phyloP scores from a whole-genome alignment of 371 early-diverging fungal genomes.

The Lichtheimia ornata region DNA sequence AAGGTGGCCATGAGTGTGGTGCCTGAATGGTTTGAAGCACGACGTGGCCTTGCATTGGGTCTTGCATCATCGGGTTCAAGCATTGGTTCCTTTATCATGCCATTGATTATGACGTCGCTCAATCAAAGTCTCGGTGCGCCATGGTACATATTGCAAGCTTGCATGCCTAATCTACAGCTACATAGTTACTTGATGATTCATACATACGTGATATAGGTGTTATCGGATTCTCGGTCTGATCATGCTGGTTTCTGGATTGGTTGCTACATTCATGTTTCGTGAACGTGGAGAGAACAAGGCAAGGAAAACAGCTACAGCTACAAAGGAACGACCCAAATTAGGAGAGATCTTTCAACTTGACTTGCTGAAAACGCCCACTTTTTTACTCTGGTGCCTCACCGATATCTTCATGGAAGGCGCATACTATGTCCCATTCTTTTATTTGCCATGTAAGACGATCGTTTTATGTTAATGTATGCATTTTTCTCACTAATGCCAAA shows the following conservation, averaged over 20 bases:
- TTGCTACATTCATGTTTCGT: constrained; percentile 31
- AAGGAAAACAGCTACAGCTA: neutral
- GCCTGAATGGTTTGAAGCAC: constrained; percentile 68
- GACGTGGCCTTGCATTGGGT: constrained; percentile 70
- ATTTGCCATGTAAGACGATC: constrained; percentile 30
- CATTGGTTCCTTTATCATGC: constrained; percentile 68
- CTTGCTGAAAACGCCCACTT: constrained; percentile 33
- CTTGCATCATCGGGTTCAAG: constrained; percentile 72
- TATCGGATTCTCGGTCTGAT: constrained; percentile 48
- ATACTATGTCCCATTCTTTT: constrained; percentile 57
- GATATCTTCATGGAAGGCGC: constrained; percentile 37
- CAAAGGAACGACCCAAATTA: constrained; percentile 5
- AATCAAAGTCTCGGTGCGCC: constrained; percentile 48
- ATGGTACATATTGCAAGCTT: constrained; percentile 32
- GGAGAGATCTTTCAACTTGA: constrained; percentile 30
- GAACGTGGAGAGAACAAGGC: constrained; percentile 9
- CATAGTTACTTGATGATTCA: neutral
- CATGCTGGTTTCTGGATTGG: constrained; percentile 27
- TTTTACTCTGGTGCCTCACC: constrained; percentile 32
- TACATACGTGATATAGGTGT: constrained; percentile 3
- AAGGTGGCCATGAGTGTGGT: constrained; percentile 43
- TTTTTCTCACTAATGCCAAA: neutral
- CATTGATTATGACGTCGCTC: constrained; percentile 56
- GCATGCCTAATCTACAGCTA: too few relatives aligned
- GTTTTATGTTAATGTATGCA: neutral